These are phyloP conservation scores for Debaryomyces tyrocola DNA, from an alignment of 805 yeast genomes.

Conservation along the genomic window DNA sequence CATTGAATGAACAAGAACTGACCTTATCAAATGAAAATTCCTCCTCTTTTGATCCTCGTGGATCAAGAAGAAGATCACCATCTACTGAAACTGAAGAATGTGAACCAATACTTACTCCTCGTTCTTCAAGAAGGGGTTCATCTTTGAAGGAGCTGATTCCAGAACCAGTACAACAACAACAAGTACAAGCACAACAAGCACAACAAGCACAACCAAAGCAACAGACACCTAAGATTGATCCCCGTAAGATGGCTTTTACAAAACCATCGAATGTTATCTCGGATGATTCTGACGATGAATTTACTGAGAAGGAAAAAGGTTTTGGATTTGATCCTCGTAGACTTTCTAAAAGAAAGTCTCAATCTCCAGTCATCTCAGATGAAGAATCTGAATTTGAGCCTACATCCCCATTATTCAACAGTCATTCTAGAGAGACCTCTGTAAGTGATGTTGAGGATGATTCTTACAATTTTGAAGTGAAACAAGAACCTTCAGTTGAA, in stretches of 20 bases:
- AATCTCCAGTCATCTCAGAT: background rate
- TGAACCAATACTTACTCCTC: conserved; percentile 25
- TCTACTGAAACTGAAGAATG: conserved; percentile 13
- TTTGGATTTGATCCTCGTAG: conserved; percentile 25
- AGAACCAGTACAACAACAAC: conserved; percentile 1
- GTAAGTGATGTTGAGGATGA: conserved; percentile 3
- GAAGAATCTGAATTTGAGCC: background rate
- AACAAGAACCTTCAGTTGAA: background rate
- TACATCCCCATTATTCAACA: background rate
- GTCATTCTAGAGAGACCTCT: background rate
- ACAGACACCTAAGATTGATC: background rate
- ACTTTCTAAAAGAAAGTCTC: conserved; percentile 2
- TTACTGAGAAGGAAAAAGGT: conserved; percentile 9
- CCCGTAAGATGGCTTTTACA: conserved; percentile 3
- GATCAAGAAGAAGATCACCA: conserved; percentile 11
- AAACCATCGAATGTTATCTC: conserved; percentile 8
- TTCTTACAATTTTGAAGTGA: background rate
- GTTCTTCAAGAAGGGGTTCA: conserved; percentile 22
- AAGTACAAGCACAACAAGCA: background rate
- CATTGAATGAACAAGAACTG: background rate
- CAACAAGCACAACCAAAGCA: background rate
- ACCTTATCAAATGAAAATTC: background rate
- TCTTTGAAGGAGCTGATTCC: background rate
- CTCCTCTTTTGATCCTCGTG: conserved; percentile 23
- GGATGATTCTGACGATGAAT: conserved; percentile 19